phyloP scores from a whole-genome alignment of 768 basidiomycete species.

The Ramaria sp. region DNA sequence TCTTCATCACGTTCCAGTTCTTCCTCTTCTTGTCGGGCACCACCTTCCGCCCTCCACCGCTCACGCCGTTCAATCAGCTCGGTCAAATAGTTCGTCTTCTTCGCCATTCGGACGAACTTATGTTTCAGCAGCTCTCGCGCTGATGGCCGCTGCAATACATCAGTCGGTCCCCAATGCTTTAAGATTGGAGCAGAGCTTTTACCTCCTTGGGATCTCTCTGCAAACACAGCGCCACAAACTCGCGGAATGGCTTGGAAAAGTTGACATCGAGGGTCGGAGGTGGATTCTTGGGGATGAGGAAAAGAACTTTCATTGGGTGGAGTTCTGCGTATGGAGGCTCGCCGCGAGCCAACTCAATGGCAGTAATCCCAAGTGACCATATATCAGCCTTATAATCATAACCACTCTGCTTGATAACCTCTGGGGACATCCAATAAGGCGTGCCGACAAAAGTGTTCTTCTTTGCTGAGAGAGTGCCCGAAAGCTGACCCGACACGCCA shows the following conservation, averaged over 20 bases:
- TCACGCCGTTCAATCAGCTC: conserved; percentile 94
- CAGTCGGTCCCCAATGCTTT: conserved; percentile 9
- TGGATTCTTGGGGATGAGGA: conserved; percentile 96
- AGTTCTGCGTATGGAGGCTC: conserved; percentile 98
- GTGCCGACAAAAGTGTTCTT: conserved; percentile 98
- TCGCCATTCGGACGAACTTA: conserved; percentile 90
- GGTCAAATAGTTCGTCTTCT: conserved; percentile 88
- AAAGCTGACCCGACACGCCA: conserved; percentile 95
- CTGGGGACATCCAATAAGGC: conserved; percentile 99
- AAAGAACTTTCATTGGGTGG: conserved; percentile 99
- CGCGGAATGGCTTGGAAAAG: conserved; percentile 88
- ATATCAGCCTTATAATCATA: conserved; percentile 99
- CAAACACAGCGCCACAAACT: conserved; percentile 88
- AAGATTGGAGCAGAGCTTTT: conserved; percentile 17
- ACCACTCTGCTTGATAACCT: conserved; percentile 98
- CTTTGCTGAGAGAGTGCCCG: conserved; percentile 84
- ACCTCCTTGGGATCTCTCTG: conserved; percentile 92
- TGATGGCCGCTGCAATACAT: conserved; percentile 60
- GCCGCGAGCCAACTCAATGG: conserved; percentile 94
- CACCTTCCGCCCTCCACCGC: conserved; percentile 86
- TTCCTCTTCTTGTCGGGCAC: conserved; percentile 63
- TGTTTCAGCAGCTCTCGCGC: conserved; percentile 95
- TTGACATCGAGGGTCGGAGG: conserved; percentile 84
- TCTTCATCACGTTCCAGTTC: conserved; percentile 53
- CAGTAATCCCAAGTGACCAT: conserved; percentile 96